Evolutionary conservation across 352 stramenopile genomes (phyloP).

Genomic region (Bremia lactucae): DNA sequence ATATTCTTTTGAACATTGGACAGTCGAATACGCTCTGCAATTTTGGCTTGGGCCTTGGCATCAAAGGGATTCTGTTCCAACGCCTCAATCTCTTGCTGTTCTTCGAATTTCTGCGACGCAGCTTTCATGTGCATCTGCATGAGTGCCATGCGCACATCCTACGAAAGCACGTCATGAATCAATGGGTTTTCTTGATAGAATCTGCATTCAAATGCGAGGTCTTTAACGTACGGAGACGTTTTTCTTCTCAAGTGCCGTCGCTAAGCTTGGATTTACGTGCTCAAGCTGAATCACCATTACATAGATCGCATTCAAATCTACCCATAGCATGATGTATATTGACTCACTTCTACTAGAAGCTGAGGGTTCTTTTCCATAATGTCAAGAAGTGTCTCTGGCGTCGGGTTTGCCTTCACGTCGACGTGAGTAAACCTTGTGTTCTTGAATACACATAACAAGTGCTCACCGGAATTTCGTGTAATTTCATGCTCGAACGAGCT

Average conservation of each 20-base stretch:
- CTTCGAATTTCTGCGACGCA: slow-evolving; percentile 64
- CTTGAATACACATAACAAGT: too few species aligned
- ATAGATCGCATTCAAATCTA: background rate
- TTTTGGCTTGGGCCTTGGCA: slow-evolving; percentile 59
- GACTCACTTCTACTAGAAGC: slow-evolving; percentile 43
- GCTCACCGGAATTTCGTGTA: slow-evolving; percentile 69
- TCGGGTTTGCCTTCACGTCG: slow-evolving; percentile 30
- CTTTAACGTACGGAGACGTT: slow-evolving; percentile 55
- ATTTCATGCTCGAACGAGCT: slow-evolving; percentile 55
- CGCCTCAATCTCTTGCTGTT: slow-evolving; percentile 58
- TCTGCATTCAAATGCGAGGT: too few species aligned
- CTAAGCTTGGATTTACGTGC: slow-evolving; percentile 50
- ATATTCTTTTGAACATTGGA: slow-evolving; percentile 85
- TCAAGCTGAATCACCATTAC: slow-evolving; percentile 41
- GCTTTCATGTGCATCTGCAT: slow-evolving; percentile 82
- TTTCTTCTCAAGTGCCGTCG: slow-evolving; percentile 49
- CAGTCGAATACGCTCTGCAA: slow-evolving; percentile 75
- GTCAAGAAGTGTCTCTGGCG: slow-evolving; percentile 64
- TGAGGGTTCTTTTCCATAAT: slow-evolving; percentile 80
- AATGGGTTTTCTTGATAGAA: too few species aligned
- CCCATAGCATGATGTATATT: background rate
- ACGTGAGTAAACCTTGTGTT: background rate
- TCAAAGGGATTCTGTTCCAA: slow-evolving; percentile 75
- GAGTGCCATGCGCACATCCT: slow-evolving; percentile 77
- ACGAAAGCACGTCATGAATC: too few species aligned